Evolutionary conservation across 2,329 filamentous ascomycete species (phyloP).

Genomic region (Uncinocarpus reesii): DNA sequence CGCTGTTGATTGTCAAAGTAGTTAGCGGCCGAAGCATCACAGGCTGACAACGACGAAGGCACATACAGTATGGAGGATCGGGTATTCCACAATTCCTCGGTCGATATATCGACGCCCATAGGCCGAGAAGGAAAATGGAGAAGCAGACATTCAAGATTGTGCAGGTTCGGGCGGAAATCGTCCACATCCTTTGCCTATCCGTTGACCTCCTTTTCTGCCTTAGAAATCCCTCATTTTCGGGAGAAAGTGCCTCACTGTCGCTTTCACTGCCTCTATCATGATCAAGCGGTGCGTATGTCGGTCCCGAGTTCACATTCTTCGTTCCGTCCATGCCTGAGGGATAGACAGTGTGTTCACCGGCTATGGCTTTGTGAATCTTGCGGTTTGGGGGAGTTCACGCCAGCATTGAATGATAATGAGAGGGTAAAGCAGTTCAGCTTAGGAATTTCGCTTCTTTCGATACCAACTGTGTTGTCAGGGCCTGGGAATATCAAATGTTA

Average conservation of each 20-base stretch:
- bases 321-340: not conserved
- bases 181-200: constrained; percentile 3
- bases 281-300: not conserved
- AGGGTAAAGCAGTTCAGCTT: too few relatives aligned
- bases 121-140: not conserved
- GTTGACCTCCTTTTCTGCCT: not conserved
- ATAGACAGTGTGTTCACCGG: not conserved
- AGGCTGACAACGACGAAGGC: not conserved
- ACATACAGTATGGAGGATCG: constrained; percentile 9
- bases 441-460: too few relatives aligned
- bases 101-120: not conserved
- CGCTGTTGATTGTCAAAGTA: constrained; percentile 1
- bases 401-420: too few relatives aligned
- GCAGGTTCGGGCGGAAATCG: constrained; percentile 3
- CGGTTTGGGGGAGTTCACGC: too few relatives aligned
- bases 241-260: not conserved
- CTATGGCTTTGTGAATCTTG: not conserved
- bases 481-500: too few relatives aligned
- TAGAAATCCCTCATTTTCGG: constrained; percentile 10
- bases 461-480: too few relatives aligned
- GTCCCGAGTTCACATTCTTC: not conserved
- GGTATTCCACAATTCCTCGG: constrained; percentile 3
- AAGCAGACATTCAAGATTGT: constrained; percentile 11
- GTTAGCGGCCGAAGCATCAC: not conserved
- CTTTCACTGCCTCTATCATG: not conserved